Base-by-base conservation (phyloP, 805 yeast species). In the Clavispora asparagi region DNA sequence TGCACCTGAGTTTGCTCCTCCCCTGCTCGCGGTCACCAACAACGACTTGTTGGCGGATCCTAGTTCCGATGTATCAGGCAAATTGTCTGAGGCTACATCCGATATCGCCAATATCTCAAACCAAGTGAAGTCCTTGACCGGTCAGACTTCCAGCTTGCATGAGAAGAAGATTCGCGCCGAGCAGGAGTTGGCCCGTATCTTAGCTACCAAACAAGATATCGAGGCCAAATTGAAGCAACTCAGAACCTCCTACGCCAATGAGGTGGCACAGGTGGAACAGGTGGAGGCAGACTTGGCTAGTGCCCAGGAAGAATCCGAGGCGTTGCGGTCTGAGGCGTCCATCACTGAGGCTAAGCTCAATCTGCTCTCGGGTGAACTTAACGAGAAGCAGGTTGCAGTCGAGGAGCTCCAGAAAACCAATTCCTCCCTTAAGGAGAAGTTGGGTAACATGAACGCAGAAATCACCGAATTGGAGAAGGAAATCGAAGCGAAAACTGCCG, bases 21-120 rank as follows among this genome's bases (percentile, higher is more conserved):
- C 37, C 36, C 9, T 25, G 31, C 27, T 46, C 45, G 26, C 30
- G 31, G 19, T 49, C 28, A 6, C 55, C 3, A 71, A 75, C 44
- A 66, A 63, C 45, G 87, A 82, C 50, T 63, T 82, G 42, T 68
- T 79, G 44, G 82, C 85, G 0, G 85, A 82, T 48, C 25, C 23
- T 10, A 32, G 35, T 12, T 57, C 70, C 12, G 87, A 78, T 43
- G 75, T 83, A 1, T 77, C 87, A 1, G 81, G 82, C 27, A 81
- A 83, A 58, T 69, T 89, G 42, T 81, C 95, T 1, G 78, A 79
- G 49, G 92, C 96, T 4, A 81, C 94, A 7, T 78, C 90, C 7
- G 96, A 88, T 56, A 77, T 89, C 62, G 96, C 95, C 13, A 88
- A 91, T 55, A 73, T 87, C 37, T 85, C 95, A 0, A 87, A 84